Base-by-base conservation (phyloP, 768 basidiomycete genomes). In the Hortiboletus campestris region DNA sequence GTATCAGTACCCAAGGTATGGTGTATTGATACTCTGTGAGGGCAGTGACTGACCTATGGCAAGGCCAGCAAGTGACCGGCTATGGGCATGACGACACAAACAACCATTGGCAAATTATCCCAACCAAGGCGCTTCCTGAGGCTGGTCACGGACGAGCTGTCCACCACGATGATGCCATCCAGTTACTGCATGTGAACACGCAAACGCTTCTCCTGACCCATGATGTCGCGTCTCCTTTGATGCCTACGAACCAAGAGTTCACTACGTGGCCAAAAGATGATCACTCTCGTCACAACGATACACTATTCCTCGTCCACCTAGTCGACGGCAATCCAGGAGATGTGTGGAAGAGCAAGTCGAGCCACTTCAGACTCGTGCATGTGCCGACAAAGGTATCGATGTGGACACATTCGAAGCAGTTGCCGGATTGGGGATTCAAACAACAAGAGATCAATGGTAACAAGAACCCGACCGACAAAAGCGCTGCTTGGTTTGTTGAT, bases 391-490 rank as follows among this genome's bases (percentile, higher is more conserved):
- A 82, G 69, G 97, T 99, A 20, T 84, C 91, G 1, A 82, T 99
- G 78, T 98, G 94, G 95, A 98, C 95, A 8, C 91, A 95, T 63
- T 59, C 80, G 17, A 83, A 86, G 51, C 83, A 85, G 46, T 79
- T 99, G 13, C 97, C 97, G 0, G 94, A 97, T 3, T 98, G 97
- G 97, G 97, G 88, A 4, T 94, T 88, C 79, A 90, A 89, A 68
- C 96, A 98, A 69, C 94, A 98, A 67, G 97, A 98, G 68, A 84
- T 99, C 59, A 99, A 99, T 64, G 97, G 97, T 0, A 94, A 97
- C 75, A 99, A 98, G 78, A 94, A 90, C 55, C 76, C 88, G 6
- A 71, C 77, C 9, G 97, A 97, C 53, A 87, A 84, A 67, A 84
- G 84, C 14, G 89, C 91, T 2, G 84, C 84, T 16, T 99, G 97